A percentile compares a stretch with the other conserved stretches of the same genome.
These are phyloP conservation scores for Dentipellis sp. DNA, from an alignment of 768 basidiomycete genomes.

Conservation along the genomic window DNA sequence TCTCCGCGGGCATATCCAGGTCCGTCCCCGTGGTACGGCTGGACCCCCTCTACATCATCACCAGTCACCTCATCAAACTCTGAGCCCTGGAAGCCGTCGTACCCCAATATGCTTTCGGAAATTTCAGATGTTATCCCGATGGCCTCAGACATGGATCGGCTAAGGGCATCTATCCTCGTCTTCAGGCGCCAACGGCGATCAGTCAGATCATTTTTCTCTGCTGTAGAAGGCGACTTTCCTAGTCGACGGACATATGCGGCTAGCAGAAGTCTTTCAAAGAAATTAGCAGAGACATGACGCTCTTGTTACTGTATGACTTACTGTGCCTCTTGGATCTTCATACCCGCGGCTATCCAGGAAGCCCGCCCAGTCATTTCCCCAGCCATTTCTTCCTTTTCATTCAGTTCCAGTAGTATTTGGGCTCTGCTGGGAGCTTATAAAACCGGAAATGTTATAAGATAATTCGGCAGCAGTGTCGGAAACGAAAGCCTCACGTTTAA, in stretches of 20 bases:
- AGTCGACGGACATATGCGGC: neutral
- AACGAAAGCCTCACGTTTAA: neutral
- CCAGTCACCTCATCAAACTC: neutral
- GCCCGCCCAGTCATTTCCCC: too few relatives aligned
- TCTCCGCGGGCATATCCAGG: neutral
- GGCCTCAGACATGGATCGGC: neutral
- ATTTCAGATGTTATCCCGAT: neutral
- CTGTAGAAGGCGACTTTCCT: neutral
- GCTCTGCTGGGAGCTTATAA: neutral
- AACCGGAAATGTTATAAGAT: too few relatives aligned
- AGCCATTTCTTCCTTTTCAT: neutral
- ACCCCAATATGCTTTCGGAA: neutral
- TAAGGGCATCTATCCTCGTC: neutral
- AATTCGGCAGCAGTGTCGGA: too few relatives aligned
- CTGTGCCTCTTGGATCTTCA: slow-evolving; percentile 3
- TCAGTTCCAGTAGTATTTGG: neutral
- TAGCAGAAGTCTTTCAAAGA: neutral
- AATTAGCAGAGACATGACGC: neutral
- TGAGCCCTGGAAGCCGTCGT: neutral
- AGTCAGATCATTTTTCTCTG: neutral
- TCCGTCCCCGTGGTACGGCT: neutral
- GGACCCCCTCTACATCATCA: neutral
- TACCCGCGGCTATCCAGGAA: neutral
- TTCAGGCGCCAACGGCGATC: neutral
- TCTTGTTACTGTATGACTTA: neutral